Evolutionary conservation across 2,329 filamentous ascomycete genomes (phyloP), one percentile per base, ranked within the genome.

Genomic region (Pezicula radicicola): DNA sequence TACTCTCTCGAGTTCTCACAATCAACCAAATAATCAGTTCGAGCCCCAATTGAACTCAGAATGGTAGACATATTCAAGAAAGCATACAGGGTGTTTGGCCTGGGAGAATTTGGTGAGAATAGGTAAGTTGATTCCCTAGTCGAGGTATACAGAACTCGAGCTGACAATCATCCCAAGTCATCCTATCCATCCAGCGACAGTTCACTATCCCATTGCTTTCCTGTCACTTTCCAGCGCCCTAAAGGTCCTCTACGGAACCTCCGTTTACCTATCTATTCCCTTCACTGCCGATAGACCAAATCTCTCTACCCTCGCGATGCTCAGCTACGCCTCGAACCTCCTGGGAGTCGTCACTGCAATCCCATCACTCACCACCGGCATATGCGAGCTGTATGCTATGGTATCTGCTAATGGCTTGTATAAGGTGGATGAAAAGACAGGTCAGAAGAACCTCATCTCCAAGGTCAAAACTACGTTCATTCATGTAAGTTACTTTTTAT

Each of bases 191-290:
- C 55, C 55, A 30, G 49, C 53, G 21, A 54, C 51, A 4, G 54
- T 58, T 6, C 55, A 58, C 19, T 46, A 52, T 41, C 55, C 55
- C 13, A 46, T 58, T 5, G 46, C 55, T 30, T 56, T 58, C 43
- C 51, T 58, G 13, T 16, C 47, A 15, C 21, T 43, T 7, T 46
- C 51, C 35, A 42, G 39, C 16, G 39, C 21, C 3, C 48, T 53
- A 18, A 41, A 47, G 27, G 27, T 53, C 36, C 33, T 55, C 37
- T 45, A 40, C 39, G 18, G 37, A 5, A 44, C 30, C 21, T 18
- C 36, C 21, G 1, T 36, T 7, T 33, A 27, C 9, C 21, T 36
- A 6, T 18, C 37, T 19, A 9, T 46, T 18, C 42, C 46, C 16
- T 44, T 44, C 25, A n/a, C 54, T 8, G 30, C 30, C 30, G 28